A percentile compares a stretch with the other conserved stretches of the same genome.
Evolutionary conservation across 768 basidiomycete species (phyloP).

Genomic region (Terana coerulea): DNA sequence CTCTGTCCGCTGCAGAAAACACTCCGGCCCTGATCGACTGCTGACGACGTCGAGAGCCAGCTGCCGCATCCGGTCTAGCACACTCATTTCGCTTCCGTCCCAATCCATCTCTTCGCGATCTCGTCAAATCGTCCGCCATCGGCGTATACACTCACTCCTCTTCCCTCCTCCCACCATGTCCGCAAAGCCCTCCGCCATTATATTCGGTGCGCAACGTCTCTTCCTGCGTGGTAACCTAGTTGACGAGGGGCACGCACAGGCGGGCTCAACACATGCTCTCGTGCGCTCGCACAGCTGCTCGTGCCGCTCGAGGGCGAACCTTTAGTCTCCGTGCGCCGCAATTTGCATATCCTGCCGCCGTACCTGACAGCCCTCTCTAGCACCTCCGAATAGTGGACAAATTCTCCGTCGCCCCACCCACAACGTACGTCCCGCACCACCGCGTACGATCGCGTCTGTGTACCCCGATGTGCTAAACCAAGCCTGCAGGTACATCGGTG

Average conservation of each 20-base stretch:
- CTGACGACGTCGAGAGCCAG: constrained; percentile 2
- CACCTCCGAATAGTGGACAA: constrained; percentile 72
- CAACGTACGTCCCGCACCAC: constrained; percentile 47
- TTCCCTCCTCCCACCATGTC: constrained; percentile 30
- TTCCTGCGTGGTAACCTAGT: constrained; percentile 8
- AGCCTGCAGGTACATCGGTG: constrained; percentile 66
- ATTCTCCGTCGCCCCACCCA: constrained; percentile 68
- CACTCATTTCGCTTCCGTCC: constrained; percentile 15
- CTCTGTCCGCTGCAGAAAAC: too few species aligned
- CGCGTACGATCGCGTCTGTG: constrained; percentile 18
- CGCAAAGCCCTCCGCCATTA: constrained; percentile 61
- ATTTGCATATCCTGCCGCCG: not conserved
- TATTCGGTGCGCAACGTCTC: constrained; percentile 57
- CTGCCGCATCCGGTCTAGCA: constrained; percentile 10
- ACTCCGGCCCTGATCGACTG: constrained; percentile 4
- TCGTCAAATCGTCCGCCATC: constrained; percentile 23
- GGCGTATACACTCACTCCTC: constrained; percentile 6
- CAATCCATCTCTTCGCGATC: constrained; percentile 20
- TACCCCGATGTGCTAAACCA: constrained; percentile 7
- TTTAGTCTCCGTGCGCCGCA: constrained; percentile 61
- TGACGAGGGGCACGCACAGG: constrained; percentile 39
- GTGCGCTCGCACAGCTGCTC: constrained; percentile 63
- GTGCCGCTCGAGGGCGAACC: constrained; percentile 65
- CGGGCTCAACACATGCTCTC: constrained; percentile 76
- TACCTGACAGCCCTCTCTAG: constrained; percentile 31